A percentile compares a stretch with the other conserved stretches of the same genome.
Conservation (phyloP, 805 yeast genomes). For the Metschnikowia rubicola region DNA sequence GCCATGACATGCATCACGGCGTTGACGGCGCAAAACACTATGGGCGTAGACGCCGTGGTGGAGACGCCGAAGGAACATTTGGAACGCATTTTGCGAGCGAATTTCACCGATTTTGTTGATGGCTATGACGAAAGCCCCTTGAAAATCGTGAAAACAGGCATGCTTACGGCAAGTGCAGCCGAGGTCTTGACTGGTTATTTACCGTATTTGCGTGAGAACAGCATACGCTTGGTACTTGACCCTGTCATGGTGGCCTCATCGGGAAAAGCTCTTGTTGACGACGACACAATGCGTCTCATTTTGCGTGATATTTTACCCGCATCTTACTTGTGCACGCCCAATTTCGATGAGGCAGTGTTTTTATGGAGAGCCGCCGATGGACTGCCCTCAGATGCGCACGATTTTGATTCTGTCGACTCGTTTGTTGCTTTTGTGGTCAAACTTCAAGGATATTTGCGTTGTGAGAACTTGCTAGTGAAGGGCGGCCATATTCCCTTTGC, state of each 20-base stretch:
- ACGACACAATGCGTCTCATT: slow-evolving; percentile 42
- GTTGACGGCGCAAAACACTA: slow-evolving; percentile 75
- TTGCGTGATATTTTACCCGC: slow-evolving; percentile 44
- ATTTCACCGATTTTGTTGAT: slow-evolving; percentile 53
- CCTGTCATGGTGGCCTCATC: slow-evolving; percentile 85
- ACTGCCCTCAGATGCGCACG: slow-evolving; percentile 12
- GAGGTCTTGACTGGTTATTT: slow-evolving; percentile 40
- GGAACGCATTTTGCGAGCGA: slow-evolving; percentile 46
- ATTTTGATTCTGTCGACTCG: slow-evolving; percentile 34
- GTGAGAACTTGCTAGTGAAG: slow-evolving; percentile 60
- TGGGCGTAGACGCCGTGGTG: slow-evolving; percentile 41
- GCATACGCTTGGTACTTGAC: slow-evolving; percentile 56
- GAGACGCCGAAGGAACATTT: slow-evolving; percentile 45
- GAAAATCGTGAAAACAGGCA: slow-evolving; percentile 75
- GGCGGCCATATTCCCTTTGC: slow-evolving; percentile 73
- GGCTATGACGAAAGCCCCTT: slow-evolving; percentile 28
- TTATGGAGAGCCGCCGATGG: slow-evolving; percentile 26
- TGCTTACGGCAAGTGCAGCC: slow-evolving; percentile 59
- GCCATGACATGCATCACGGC: slow-evolving; percentile 78
- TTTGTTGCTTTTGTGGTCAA: slow-evolving; percentile 20
- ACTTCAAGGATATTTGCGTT: slow-evolving; percentile 31
- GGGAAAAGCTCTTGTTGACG: slow-evolving; percentile 57
- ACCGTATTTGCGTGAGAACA: slow-evolving; percentile 23
- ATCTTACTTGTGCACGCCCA: slow-evolving; percentile 72
- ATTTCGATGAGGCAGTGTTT: slow-evolving; percentile 59